Base-by-base conservation (phyloP, 2,329 filamentous ascomycete genomes). In the Cladosporium oxysporum region DNA sequence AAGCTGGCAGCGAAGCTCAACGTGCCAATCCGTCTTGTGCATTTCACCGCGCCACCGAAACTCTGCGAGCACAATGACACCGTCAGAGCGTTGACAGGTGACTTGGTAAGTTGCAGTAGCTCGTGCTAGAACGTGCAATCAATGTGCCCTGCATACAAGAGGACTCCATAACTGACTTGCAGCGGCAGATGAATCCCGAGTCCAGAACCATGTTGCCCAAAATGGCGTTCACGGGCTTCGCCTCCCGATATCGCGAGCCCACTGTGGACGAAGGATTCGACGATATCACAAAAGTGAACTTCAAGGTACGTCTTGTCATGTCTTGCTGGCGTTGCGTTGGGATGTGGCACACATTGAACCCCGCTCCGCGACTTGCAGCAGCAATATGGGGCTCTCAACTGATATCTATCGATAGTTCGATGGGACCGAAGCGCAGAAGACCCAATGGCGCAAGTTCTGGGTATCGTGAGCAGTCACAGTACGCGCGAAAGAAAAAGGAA, bases 1-100 rank as follows among this genome's bases (percentile, higher is more conserved):
- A 81, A 86, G 29, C 79, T 98, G 33, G 93, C 93, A 21, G 85
- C 84, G 69, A 89, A 90, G 72, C 80, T 87, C 73, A 82, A 86
- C 4, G 83, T 96, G 2, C 90, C 91, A 2, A 90, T 97, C 71
- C 90, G 94, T 57, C 96, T 94, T 74, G 83, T 98, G 11, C 90
- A 91, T 78, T 95, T 99, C 80, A 90, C 89, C 61, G 90, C 92
- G 14, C 83, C 88, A 0, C 78, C 88, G 29, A 83, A 85, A 52
- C 76, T 97, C 10, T 88, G 86, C 77, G 88, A 93, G 76, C 95
- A 99, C 80, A 99, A 99, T 75, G 91, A 96, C 75, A 87, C 86
- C 1, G 91, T 96, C 58, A 87, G 95, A 67, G 87, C 92, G 1
- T 81, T 93, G 70, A 86, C 83, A 67, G 76, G 71, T 52, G 70